Evolutionary conservation across 352 stramenopile species (phyloP), one percentile per base, ranked within the genome.

Genomic region (Globisporangium middletonii): DNA sequence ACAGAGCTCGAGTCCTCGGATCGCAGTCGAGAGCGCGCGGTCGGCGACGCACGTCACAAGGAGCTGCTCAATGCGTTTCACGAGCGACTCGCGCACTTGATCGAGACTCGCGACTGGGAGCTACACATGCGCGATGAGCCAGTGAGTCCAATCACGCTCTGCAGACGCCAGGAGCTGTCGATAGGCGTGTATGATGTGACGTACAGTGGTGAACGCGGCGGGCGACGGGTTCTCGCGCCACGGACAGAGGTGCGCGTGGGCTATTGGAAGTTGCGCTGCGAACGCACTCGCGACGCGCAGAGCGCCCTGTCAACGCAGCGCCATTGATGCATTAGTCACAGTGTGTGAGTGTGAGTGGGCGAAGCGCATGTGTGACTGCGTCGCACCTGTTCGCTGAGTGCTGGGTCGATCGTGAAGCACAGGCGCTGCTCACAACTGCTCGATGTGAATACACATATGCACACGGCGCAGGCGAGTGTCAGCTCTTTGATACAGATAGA

Each of bases 181-280:
- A n/a, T n/a, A n/a, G n/a, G n/a, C n/a, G n/a, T n/a, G n/a, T n/a
- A n/a, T n/a, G n/a, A n/a, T n/a, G n/a, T n/a, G n/a, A 30, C 57
- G 71, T 55, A 89, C 79, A 57, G 65, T 71, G 9, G 68, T 73
- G 47, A 89, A 89, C 38, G 73, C 71, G 46, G 65, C 57, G 0
- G 79, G 77, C 3, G 77, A 89, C 53, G 77, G 70, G 45, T 86
- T 89, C 4, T 67, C 69, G 9, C 63, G 63, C 79, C 79, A 89
- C 12, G 77, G 77, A 75, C 79, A 89, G 35, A 79, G 55, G 4
- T 64, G 37, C 12, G 66, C 69, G 42, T 88, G 78, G 4, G 64
- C 64, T 0, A 57, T 74, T 1, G 77, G 63, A 28, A 88, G 59
- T 30, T 77, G 64, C 26, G 53, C 47, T 23, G 73, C 72, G 28